Conservation (phyloP, 176 grass and related monocot genomes). For the Oryza brachyantha region DNA sequence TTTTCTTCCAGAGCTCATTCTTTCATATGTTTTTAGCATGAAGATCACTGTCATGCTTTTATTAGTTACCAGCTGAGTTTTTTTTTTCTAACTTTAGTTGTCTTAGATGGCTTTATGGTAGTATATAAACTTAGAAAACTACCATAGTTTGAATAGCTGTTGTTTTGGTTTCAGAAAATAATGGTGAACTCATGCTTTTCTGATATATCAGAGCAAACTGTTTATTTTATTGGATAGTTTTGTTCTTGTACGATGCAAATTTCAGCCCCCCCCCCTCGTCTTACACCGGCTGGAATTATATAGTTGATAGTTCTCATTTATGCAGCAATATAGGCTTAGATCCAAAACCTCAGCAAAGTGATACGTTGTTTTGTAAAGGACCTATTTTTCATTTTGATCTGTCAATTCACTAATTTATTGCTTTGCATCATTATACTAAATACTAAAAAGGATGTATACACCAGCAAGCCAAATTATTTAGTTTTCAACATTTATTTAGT, state of each 20-base stretch:
- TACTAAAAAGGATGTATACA: neutral
- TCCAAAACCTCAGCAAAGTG: neutral
- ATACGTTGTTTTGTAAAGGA: neutral
- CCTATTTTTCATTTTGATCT: neutral
- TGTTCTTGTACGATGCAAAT: neutral
- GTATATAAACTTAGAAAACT: neutral
- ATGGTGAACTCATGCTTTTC: neutral
- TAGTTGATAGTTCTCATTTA: neutral
- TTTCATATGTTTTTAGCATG: slow-evolving; percentile 3
- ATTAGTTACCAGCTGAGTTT: neutral
- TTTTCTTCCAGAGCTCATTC: neutral
- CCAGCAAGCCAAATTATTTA: neutral
- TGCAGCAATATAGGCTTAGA: neutral
- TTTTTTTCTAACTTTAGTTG: neutral
- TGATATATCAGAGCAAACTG: neutral
- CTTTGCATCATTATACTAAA: neutral
- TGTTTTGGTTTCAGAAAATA: neutral
- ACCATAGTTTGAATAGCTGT: neutral
- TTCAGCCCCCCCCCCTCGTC: neutral
- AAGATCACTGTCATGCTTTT: neutral
- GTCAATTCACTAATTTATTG: neutral
- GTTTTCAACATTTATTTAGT: slow-evolving; percentile 9
- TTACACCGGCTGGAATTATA: neutral
- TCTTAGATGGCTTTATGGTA: slow-evolving; percentile 3
- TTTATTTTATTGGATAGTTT: neutral